phyloP scores from a whole-genome alignment of 257 asterid genomes.

The Solanum boliviense region DNA sequence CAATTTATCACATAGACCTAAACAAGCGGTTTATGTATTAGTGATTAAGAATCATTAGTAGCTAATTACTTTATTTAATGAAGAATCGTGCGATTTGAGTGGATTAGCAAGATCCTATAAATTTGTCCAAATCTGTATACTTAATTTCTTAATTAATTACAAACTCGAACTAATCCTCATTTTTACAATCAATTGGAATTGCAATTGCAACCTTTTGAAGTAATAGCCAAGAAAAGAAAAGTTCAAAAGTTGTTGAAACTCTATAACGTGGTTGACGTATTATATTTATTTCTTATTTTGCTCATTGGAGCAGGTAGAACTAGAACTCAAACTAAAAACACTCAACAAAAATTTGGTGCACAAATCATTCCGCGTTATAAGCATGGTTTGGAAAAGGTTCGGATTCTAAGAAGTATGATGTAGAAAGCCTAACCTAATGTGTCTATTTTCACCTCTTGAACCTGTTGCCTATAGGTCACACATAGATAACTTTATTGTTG shows the following conservation, averaged over 20 bases:
- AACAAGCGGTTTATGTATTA: background rate
- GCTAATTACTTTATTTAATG: background rate
- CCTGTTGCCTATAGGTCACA: background rate
- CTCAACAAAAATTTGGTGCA: background rate
- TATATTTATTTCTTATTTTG: background rate
- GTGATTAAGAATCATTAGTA: background rate
- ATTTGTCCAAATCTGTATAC: background rate
- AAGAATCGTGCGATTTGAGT: background rate
- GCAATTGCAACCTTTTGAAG: background rate
- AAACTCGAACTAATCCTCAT: background rate
- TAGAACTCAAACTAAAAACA: constrained; percentile 26
- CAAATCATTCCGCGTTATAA: background rate
- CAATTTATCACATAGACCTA: background rate
- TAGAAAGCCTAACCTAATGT: background rate
- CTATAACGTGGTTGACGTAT: constrained; percentile 14
- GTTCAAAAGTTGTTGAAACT: background rate
- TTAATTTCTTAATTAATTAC: background rate
- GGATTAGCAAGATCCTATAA: background rate
- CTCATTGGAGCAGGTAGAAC: constrained; percentile 53
- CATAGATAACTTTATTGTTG: rapidly evolving
- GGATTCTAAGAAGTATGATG: background rate
- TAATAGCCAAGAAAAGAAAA: background rate
- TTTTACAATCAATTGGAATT: background rate
- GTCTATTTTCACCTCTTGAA: background rate
- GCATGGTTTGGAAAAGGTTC: rapidly evolving